Base-by-base conservation (phyloP, 139 green algal species). In the Zygnema cylindricum region DNA sequence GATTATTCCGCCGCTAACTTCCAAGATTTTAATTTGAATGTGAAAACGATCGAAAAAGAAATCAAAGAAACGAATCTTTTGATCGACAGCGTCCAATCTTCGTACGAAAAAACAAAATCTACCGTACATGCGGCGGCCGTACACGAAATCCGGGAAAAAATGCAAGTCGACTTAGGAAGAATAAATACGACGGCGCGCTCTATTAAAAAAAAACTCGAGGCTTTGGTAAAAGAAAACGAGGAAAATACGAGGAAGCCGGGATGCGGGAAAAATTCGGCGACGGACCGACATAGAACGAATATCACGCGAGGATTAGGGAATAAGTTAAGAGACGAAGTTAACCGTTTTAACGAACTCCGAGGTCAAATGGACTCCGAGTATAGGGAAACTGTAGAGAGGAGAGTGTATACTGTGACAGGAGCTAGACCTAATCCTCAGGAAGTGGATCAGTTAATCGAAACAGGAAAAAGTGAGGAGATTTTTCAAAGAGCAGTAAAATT, bases 301-400 rank as follows among this genome's bases (percentile, higher is more conserved):
- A 63, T 85, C 49, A 85, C 78, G 78, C 39, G 69, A 42, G 85
- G 69, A 21, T n/a, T 99, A 25, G 96, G 95, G 36, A 98, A 96
- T 91, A 98, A 98, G 93, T 93, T 99, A 0, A 97, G 97, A 49
- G 95, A 99, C 43, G 82, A 96, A 39, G 98, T 99, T 96, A 93
- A 90, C 0, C 96, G 98, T 85, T 99, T 99, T 86, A 93, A 94
- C 54, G 91, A 43, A 36, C 69, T 88, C 36, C 32, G 96, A 33
- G 54, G 92, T 41, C 77, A 73, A 25, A 78, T 94, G n/a, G 86
- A 94, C 63, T 82, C 94, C 0, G 96, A 98, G 78, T 96, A 98
- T 90, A 93, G 95, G 36, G 96, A 98, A 90, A 94, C 98, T n/a
- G 96, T 99, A 77, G 94, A 98, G 93, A 92, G 96, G 39, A 77